Evolutionary conservation across 768 basidiomycete genomes (phyloP).

Genomic region (Naganishia vaughanmartiniae): DNA sequence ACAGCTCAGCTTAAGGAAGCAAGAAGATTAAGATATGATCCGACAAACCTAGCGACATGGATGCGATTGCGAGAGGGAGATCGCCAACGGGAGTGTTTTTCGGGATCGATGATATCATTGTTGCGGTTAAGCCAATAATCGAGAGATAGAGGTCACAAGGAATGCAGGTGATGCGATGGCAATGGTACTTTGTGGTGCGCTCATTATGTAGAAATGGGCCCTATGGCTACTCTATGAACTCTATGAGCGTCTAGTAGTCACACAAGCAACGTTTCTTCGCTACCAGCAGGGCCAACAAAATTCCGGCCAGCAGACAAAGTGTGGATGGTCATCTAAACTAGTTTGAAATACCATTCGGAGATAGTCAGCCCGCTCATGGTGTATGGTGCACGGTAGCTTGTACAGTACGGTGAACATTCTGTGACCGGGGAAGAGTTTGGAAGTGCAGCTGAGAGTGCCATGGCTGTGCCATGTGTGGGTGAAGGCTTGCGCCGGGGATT

Average conservation of each 20-base stretch:
- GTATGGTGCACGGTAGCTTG: too few species aligned
- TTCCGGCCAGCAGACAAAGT: background rate
- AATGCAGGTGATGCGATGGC: background rate
- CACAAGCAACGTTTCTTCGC: background rate
- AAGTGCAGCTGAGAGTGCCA: too few species aligned
- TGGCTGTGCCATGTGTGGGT: too few species aligned
- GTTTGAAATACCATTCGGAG: background rate
- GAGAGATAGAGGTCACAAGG: background rate
- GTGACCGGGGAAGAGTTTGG: too few species aligned
- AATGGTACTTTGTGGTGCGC: background rate
- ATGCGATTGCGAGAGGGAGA: constrained; percentile 16
- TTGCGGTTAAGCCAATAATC: background rate
- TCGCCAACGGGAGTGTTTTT: constrained; percentile 10
- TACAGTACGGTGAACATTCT: too few species aligned
- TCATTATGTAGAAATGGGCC: background rate
- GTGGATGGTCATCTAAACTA: background rate
- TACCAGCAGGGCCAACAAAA: background rate
- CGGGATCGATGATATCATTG: constrained; percentile 7
- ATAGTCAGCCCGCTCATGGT: background rate
- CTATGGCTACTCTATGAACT: background rate
- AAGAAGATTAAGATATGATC: background rate
- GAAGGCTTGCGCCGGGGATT: too few species aligned
- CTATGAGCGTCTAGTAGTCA: too few species aligned
- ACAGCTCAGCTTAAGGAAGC: background rate
- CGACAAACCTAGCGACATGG: constrained; percentile 10